Evolutionary conservation across 352 stramenopile species (phyloP).

Genomic region (Pythium sp.): DNA sequence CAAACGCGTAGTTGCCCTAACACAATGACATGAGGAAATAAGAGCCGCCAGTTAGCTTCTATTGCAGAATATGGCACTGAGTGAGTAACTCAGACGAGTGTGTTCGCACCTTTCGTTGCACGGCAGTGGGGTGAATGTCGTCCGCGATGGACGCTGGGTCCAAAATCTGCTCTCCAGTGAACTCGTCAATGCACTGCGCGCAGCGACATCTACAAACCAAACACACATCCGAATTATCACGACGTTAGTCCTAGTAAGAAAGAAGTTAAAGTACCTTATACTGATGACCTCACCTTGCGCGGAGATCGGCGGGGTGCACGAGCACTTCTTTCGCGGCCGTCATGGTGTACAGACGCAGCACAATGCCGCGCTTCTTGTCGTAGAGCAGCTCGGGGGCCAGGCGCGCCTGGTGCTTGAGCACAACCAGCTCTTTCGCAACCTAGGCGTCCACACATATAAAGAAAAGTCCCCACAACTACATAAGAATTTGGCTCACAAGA

Average conservation of each 20-base stretch:
- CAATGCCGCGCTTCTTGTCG: conserved; percentile 75
- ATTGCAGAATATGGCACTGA: background rate
- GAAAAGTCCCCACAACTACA: background rate
- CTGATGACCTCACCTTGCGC: conserved; percentile 41
- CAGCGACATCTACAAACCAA: conserved; percentile 59
- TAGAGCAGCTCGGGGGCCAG: conserved; percentile 76
- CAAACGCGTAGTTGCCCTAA: conserved; percentile 97
- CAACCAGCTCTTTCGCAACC: conserved; percentile 77
- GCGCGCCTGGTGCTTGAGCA: conserved; percentile 69
- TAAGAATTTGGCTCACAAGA: background rate
- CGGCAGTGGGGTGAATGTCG: conserved; percentile 75
- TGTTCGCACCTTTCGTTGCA: conserved; percentile 71
- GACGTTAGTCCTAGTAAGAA: background rate
- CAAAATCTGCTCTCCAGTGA: conserved; percentile 81
- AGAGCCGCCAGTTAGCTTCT: background rate
- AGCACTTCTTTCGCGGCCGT: conserved; percentile 73
- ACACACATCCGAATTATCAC: background rate
- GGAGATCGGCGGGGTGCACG: conserved; percentile 70
- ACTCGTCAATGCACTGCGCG: conserved; percentile 85
- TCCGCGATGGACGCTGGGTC: conserved; percentile 66
- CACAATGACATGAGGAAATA: background rate
- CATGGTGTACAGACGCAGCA: conserved; percentile 72
- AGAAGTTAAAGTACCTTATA: background rate
- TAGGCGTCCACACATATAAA: conserved; percentile 9
- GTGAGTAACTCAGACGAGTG: background rate